Percentiles rank a stretch among this genome's conserved stretches.
Evolutionary conservation across 305 asterid species (phyloP).

Genomic region (Fraxinus sp.): DNA sequence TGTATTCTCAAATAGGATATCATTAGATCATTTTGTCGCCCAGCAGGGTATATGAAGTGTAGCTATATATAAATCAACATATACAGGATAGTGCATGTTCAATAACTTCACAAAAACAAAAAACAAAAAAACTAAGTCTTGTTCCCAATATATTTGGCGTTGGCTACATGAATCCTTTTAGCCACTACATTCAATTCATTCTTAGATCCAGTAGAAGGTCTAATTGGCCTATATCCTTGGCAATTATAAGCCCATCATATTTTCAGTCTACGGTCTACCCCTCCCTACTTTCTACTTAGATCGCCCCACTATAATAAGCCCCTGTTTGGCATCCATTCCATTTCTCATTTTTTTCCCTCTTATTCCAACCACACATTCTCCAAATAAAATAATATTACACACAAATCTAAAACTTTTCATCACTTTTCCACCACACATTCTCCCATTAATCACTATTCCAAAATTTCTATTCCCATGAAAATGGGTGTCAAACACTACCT

Average conservation of each 20-base stretch:
- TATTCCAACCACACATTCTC: no score
- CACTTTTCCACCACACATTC: no score
- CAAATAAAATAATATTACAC: no score
- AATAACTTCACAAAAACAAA: not conserved
- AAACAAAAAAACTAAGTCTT: not conserved
- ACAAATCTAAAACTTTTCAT: no score
- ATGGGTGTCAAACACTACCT: no score
- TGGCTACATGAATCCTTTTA: not conserved
- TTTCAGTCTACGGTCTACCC: not conserved
- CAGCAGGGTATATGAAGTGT: not conserved
- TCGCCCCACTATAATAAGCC: not conserved
- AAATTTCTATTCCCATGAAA: no score
- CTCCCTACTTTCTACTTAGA: not conserved
- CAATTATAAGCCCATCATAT: not conserved
- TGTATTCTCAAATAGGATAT: no score
- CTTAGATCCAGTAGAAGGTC: not conserved
- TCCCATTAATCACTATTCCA: no score
- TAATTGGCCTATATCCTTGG: not conserved
- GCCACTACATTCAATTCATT: not conserved
- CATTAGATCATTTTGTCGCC: not conserved
- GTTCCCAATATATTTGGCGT: not conserved
- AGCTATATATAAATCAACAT: not conserved
- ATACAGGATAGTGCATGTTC: not conserved
- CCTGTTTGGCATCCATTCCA: no score
- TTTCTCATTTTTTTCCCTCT: no score